Evolutionary conservation across 208 protist genomes (phyloP).

Genomic region (Acanthamoeba lenticulata): DNA sequence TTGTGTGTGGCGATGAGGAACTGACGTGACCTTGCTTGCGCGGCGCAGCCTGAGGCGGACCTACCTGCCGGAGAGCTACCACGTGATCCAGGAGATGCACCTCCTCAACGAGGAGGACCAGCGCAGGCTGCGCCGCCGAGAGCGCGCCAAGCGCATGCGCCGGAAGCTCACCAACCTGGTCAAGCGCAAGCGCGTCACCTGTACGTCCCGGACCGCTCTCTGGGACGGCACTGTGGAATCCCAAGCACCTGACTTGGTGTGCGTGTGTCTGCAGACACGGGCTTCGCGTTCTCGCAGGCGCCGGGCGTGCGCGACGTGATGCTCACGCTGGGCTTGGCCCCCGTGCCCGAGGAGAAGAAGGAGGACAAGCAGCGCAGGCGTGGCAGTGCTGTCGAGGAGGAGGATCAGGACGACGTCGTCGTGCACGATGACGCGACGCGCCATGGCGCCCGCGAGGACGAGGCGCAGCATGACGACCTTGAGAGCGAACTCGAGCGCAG

Average conservation of each 20-base stretch:
- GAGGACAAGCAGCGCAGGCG: not conserved
- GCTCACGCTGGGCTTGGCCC: not conserved
- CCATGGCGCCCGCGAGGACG: not conserved
- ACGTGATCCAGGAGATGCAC: slow-evolving; percentile 57
- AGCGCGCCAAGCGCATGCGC: not conserved
- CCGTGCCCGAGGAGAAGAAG: not conserved
- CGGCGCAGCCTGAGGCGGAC: slow-evolving; percentile 45
- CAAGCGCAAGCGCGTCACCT: not conserved
- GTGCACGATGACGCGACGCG: not conserved
- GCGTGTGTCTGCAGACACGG: slow-evolving; percentile 34
- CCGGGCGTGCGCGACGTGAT: not conserved
- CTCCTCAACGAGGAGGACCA: not conserved
- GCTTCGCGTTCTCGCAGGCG: slow-evolving; percentile 50
- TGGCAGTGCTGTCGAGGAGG: not conserved
- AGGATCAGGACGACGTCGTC: not conserved
- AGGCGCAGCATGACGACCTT: not conserved
- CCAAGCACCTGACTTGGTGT: not conserved
- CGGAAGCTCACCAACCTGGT: not conserved
- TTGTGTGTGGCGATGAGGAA: not conserved
- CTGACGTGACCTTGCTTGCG: not conserved
- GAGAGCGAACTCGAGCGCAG: not conserved
- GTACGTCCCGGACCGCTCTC: not conserved
- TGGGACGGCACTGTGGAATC: not conserved
- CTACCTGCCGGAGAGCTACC: slow-evolving; percentile 49
- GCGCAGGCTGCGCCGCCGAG: not conserved